Evolutionary conservation across 371 early-diverging fungal species (phyloP), one percentile per base, ranked within the genome.

Genomic region (Mucor lusitanicus): DNA sequence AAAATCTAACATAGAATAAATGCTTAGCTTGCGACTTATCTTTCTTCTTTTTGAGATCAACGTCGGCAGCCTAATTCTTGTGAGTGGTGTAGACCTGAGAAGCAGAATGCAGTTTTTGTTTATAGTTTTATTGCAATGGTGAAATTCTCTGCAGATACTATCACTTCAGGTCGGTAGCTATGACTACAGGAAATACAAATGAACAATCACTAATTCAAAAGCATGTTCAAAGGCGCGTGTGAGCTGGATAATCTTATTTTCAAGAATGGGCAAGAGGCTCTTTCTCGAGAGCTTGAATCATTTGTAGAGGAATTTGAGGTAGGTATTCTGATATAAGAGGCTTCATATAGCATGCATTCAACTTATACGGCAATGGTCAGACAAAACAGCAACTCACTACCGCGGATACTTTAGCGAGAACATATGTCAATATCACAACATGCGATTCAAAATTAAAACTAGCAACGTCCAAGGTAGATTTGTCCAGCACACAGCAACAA

Each of bases 291-390:
- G 25, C n/a, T 67, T 15, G 35, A 54, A n/a, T 28, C 33, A 15
- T 71, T 71, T 61, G 64, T 65, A 33, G 54, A 71, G 13, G 21
- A 54, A 4, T 71, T 71, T 37, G 68, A 71, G 19, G 68, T 56
- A 57, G 6, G 33, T n/a, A 33, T 13, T 8, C 17, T 25, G 8
- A 30, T 15, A 25, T 28, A 5, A 7, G 12, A 12, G 1, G 1
- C 12, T 35, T 35, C 12, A 5, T 40, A 15, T 1, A 5, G 15
- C 5, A 40, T 40, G 40, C 40, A 40, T 17, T 4, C 17, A 40
- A 40, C 6, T 17, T 4, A 40, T 11, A 12, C 1, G 12, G 23
- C n/a, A n/a, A n/a, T 32, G 21, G 7, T 33, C 33, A 61, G 56
- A 53, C 58, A 30, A 57, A 33, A 9, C 57, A 40, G 17, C 32